Evolutionary conservation across 73 alveolate species (phyloP).

Genomic region (Paramecium sexaurelia): DNA sequence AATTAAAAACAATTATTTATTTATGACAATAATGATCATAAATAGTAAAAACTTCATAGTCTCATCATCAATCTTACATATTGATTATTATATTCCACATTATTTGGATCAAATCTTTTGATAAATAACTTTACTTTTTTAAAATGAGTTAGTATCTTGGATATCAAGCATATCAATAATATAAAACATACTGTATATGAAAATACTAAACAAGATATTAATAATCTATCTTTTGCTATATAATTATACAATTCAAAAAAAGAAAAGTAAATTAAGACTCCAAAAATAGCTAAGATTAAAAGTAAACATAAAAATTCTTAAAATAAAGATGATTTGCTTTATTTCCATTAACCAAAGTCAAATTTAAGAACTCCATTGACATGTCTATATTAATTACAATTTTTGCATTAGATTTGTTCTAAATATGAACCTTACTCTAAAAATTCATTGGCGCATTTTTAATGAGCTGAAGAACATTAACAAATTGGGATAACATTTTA

Average conservation of each 20-base stretch:
- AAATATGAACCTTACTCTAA: neutral
- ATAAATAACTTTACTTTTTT: neutral
- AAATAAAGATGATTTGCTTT: neutral
- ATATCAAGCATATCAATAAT: neutral
- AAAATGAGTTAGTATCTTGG: neutral
- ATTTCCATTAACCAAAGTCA: neutral
- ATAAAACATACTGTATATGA: neutral
- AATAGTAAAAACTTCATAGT: neutral
- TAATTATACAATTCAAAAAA: neutral
- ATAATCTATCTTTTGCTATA: neutral
- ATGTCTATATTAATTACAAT: neutral
- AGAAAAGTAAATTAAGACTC: neutral
- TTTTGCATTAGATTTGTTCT: neutral
- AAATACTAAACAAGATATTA: neutral
- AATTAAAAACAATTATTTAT: neutral
- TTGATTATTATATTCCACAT: neutral
- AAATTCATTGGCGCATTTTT: neutral
- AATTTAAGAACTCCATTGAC: neutral
- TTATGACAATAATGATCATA: neutral
- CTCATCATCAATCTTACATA: neutral
- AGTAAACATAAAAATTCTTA: neutral
- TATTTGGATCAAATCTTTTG: neutral
- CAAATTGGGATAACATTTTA: neutral
- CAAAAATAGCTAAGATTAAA: neutral
- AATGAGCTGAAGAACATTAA: neutral